Conservation (phyloP, 768 basidiomycete genomes). For the Lactarius tabidus region DNA sequence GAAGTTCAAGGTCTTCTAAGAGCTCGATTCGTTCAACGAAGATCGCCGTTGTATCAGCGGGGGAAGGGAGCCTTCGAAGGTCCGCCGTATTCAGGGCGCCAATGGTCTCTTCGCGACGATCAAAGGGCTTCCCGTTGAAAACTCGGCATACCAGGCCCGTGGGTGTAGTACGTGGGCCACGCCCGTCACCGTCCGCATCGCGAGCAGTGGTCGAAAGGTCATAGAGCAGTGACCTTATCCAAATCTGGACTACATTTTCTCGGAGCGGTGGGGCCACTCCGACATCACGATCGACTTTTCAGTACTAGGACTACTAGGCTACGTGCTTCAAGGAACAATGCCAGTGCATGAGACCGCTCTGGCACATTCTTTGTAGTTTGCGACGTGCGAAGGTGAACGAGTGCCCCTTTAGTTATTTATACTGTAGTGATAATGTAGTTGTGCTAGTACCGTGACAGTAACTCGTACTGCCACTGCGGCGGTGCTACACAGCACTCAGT, state of each 20-base stretch:
- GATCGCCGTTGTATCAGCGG: neutral
- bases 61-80: neutral
- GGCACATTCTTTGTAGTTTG: neutral
- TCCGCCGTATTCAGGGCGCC: neutral
- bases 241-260: neutral
- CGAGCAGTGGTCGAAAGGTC: neutral
- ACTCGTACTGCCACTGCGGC: neutral
- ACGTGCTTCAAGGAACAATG: neutral
- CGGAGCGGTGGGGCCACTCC: neutral
- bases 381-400: neutral
- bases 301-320: neutral
- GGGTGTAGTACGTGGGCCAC: constrained; percentile 13
- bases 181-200: constrained; percentile 8
- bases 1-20: constrained; percentile 10
- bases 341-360: neutral
- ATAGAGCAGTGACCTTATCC: neutral
- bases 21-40: constrained; percentile 12
- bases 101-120: neutral
- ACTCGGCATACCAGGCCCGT: neutral
- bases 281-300: neutral
- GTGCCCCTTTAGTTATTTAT: neutral
- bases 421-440: neutral
- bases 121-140: neutral
- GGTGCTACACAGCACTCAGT: neutral
- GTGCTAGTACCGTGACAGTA: neutral